Evolutionary conservation across 2,329 filamentous ascomycete species (phyloP).

Genomic region (Drechslerella dactyloides): DNA sequence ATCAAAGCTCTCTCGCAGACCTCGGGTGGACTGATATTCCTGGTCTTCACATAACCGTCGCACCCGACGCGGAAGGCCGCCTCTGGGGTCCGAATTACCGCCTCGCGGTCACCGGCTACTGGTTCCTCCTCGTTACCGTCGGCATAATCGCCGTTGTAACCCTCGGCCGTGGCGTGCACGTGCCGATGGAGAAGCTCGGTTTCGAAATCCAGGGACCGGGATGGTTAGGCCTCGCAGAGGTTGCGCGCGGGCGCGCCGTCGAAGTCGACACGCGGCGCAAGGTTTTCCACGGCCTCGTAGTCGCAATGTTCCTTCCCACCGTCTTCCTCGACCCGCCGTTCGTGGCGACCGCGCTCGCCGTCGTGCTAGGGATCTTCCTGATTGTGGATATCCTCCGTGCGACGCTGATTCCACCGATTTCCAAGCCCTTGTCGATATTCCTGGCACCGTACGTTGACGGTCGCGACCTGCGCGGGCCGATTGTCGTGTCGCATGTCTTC

Average conservation of each 20-base stretch:
- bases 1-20: constrained; percentile 68
- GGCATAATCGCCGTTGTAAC: constrained; percentile 43
- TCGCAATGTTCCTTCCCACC: constrained; percentile 88
- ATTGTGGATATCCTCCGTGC: constrained; percentile 88
- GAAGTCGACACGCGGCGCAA: constrained; percentile 96
- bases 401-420: constrained; percentile 87
- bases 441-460: constrained; percentile 94
- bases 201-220: constrained; percentile 53
- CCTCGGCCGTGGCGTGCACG: constrained; percentile 24
- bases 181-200: constrained; percentile 42
- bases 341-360: constrained; percentile 75
- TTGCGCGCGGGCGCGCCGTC: constrained; percentile 79
- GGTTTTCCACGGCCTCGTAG: constrained; percentile 98
- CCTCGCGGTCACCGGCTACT: constrained; percentile 58
- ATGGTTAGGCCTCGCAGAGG: constrained; percentile 72
- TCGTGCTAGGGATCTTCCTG: constrained; percentile 83
- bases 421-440: constrained; percentile 82
- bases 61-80: constrained; percentile 60
- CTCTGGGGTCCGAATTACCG: constrained; percentile 46
- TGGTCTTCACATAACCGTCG: constrained; percentile 73
- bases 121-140: constrained; percentile 53
- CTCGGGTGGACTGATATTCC: constrained; percentile 60
- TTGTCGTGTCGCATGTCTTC: constrained; percentile 96
- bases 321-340: constrained; percentile 87
- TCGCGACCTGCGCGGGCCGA: constrained; percentile 86